Percentiles rank a stretch among this genome's conserved stretches.
Evolutionary conservation across 176 grass and related monocot species (phyloP).

Genomic region (Oryza meyeriana): DNA sequence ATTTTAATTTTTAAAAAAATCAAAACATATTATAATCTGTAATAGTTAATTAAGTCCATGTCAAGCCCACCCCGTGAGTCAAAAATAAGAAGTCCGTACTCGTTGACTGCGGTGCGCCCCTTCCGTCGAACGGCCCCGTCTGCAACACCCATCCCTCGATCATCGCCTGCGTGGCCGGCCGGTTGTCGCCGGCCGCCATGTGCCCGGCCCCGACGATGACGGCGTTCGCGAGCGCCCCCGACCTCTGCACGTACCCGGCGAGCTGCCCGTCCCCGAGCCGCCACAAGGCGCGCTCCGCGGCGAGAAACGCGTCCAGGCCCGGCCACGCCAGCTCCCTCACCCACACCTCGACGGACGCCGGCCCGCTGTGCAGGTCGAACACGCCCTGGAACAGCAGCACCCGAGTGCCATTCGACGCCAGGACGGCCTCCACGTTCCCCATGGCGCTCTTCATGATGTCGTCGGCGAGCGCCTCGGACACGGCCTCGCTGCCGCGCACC

Average conservation of each 20-base stretch:
- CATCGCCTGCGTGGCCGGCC: slow-evolving; percentile 53
- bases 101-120: neutral
- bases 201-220: slow-evolving; percentile 63
- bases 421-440: slow-evolving; percentile 52
- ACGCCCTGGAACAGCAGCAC: slow-evolving; percentile 62
- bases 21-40: no score
- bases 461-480: slow-evolving; percentile 19
- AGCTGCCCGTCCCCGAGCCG: slow-evolving; percentile 19
- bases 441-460: slow-evolving; percentile 78
- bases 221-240: slow-evolving; percentile 34
- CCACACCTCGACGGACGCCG: slow-evolving; percentile 66
- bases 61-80: no score
- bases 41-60: no score
- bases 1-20: no score
- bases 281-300: slow-evolving; percentile 61
- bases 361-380: slow-evolving; percentile 44
- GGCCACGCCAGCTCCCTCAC: slow-evolving; percentile 57
- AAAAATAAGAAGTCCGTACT: no score
- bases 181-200: slow-evolving; percentile 49
- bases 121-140: slow-evolving; percentile 22
- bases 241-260: slow-evolving; percentile 50
- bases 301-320: slow-evolving; percentile 47
- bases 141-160: slow-evolving; percentile 76
- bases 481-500: slow-evolving; percentile 41
- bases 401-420: slow-evolving; percentile 19